A percentile compares a stretch with the other conserved stretches of the same genome.
Evolutionary conservation across 164 flowering plant genomes (phyloP).

Genomic region (Berberis vulgaris): DNA sequence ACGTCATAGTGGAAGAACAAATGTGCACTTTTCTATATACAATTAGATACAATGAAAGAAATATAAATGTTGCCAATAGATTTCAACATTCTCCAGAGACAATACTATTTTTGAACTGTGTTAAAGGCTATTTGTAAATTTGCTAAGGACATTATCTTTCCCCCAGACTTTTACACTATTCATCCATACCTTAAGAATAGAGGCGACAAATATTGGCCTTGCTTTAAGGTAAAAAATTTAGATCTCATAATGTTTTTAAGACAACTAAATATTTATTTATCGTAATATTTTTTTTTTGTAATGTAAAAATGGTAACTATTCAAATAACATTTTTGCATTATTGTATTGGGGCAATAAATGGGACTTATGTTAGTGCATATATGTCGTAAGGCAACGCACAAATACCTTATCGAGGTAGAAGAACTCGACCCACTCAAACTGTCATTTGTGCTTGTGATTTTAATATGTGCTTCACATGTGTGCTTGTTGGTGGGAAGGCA

Average conservation of each 20-base stretch:
- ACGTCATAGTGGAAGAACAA: neutral
- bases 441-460: slow-evolving; percentile 4
- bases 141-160: neutral
- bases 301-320: neutral
- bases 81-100: slow-evolving; percentile 1
- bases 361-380: slow-evolving; percentile 2
- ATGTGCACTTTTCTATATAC: neutral
- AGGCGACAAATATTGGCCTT: slow-evolving; percentile 2
- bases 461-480: slow-evolving; percentile 7
- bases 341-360: slow-evolving; percentile 2
- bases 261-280: neutral
- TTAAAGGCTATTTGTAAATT: slow-evolving; percentile 1
- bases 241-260: neutral
- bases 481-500: slow-evolving; percentile 8
- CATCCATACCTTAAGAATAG: neutral
- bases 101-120: neutral
- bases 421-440: neutral
- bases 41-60: neutral
- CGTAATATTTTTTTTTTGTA: neutral
- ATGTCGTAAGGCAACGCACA: neutral
- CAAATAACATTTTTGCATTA: neutral
- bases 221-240: slow-evolving; percentile 1
- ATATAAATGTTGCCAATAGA: slow-evolving; percentile 1
- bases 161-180: slow-evolving; percentile 4
- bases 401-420: slow-evolving; percentile 5